Base-by-base conservation (phyloP, 208 protist species). In the Leishmania aethiopica region DNA sequence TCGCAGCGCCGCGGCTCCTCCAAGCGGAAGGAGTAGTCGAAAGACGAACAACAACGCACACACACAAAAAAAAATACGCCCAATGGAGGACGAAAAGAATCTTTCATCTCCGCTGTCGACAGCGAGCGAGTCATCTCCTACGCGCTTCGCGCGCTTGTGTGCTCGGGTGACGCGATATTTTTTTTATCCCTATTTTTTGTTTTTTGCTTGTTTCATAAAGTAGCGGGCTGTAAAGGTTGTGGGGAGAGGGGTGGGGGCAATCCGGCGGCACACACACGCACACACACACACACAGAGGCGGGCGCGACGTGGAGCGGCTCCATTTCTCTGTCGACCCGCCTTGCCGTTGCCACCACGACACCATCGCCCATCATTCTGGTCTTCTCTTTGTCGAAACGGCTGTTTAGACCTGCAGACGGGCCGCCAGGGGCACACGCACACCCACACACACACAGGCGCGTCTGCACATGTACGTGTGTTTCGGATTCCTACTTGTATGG, bases 1-100 rank as follows among this genome's bases (percentile, higher is more conserved):
- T 64, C 53, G n/a, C 79, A 32, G 45, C 55, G 42, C 47, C 79
- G 79, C 32, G 71, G 32, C 13, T 11, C 79, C 32, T 71, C 71
- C 45, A 53, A 60, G 17, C 2, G 25, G 57, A 77, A 69, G 71
- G 59, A 77, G 57, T 77, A 77, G 51, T 32, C 22, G 10, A 17
- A 57, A 35, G n/a, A 66, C 25, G 60, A 19, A 47, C 45, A 47
- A 1, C 45, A 47, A 47, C 45, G 10, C 45, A 10, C 6, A 47
- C 45, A 47, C 6, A 47, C 1, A 47, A 22, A 1, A 22, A 57
- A 57, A 57, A 22, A 57, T 1, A 25, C 6, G 53, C 53, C 13
- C 13, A 22, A 22, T 6, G 53, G 17, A 22, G 6, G 17, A 11
- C 2, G 53, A 37, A 37, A 66, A 19, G n/a, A 17, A 8, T 1